Conservation (phyloP, 129 eudicot species). For the Ambrosia artemisiifolia region DNA sequence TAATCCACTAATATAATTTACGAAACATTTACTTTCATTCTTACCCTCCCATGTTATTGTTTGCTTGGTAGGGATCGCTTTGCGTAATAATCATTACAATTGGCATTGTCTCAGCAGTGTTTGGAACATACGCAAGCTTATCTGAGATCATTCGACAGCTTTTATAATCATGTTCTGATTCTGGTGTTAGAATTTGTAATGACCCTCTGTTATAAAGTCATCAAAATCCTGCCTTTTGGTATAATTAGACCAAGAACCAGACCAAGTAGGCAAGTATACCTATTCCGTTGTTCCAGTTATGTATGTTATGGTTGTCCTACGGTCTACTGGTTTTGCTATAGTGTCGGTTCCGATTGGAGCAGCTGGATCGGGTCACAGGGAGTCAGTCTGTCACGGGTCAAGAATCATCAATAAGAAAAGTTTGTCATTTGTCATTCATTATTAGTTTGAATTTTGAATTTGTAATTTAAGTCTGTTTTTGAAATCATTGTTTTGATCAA, state of each 20-base stretch:
- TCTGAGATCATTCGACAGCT: constrained; percentile 47
- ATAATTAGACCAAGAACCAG: neutral
- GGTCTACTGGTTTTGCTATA: neutral
- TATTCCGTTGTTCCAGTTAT: neutral
- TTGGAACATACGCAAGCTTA: constrained; percentile 66
- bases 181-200: constrained; percentile 3
- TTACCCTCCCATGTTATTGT: constrained; percentile 3
- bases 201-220: neutral
- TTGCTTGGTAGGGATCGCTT: constrained; percentile 36
- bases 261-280: neutral
- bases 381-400: no score
- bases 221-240: neutral
- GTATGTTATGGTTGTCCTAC: neutral
- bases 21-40: neutral
- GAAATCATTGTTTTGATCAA: no score
- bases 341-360: neutral
- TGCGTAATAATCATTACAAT: constrained; percentile 48
- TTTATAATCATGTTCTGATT: constrained; percentile 16
- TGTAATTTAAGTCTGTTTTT: no score
- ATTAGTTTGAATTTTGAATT: no score
- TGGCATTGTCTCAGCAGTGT: constrained; percentile 51
- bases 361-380: no score
- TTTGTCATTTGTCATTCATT: no score
- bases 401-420: no score
- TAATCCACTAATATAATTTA: neutral